A percentile compares a stretch with the other conserved stretches of the same genome.
Conservation (phyloP, 352 stramenopile genomes). For the Paralagenidium karlingii region DNA sequence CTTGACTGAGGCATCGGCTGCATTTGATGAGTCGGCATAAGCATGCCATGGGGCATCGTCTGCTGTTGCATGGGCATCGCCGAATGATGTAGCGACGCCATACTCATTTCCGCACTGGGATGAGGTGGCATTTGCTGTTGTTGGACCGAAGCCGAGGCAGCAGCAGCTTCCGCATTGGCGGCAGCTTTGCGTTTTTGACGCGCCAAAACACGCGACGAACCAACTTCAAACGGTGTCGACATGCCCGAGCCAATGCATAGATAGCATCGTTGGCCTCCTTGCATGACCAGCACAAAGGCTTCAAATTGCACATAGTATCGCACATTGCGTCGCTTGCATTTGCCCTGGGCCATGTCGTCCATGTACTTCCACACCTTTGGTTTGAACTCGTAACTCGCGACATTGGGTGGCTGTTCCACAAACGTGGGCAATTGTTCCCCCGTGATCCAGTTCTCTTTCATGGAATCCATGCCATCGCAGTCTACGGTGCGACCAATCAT, state of each 20-base stretch:
- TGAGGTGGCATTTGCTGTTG: background rate
- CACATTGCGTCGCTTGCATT: conserved; percentile 80
- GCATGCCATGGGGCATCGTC: no score
- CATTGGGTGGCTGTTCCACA: conserved; percentile 57
- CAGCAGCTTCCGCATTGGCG: conserved; percentile 7
- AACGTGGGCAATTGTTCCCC: conserved; percentile 75
- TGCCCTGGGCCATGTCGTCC: conserved; percentile 80
- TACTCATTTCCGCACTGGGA: background rate
- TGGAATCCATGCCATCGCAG: conserved; percentile 59
- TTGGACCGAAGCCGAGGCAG: background rate
- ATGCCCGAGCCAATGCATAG: conserved; percentile 78
- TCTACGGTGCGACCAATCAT: conserved; percentile 72
- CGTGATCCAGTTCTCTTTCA: conserved; percentile 82
- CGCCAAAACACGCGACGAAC: conserved; percentile 66
- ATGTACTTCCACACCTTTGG: conserved; percentile 85
- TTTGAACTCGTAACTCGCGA: conserved; percentile 80
- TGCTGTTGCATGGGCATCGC: conserved; percentile 8
- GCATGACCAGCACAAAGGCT: conserved; percentile 65
- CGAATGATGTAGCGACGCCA: conserved; percentile 5
- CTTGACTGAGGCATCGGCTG: background rate
- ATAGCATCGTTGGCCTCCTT: conserved; percentile 65
- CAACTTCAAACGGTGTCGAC: conserved; percentile 78
- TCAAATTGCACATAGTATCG: conserved; percentile 86
- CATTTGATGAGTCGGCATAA: conserved; percentile 11
- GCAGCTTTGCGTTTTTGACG: conserved; percentile 77